Conservation (phyloP, 2,329 filamentous ascomycete species). For the Sporothrix variecibatus region DNA sequence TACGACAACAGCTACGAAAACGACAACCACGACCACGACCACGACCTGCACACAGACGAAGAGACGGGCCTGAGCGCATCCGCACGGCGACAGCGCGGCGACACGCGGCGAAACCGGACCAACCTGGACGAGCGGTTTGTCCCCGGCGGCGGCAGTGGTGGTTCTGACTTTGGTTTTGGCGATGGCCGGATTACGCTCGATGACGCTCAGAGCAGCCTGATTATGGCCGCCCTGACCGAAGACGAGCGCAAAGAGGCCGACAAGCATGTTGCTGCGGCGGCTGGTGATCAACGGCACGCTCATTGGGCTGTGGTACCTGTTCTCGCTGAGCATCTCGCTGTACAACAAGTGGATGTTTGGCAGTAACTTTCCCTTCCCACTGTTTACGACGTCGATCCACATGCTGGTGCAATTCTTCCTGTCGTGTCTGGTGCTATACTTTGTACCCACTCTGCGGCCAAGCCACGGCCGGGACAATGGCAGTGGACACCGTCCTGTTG, state of each 20-base stretch:
- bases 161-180: slow-evolving; percentile 14
- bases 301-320: slow-evolving; percentile 84
- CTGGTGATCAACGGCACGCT: slow-evolving; percentile 75
- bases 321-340: slow-evolving; percentile 89
- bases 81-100: slow-evolving; percentile 68
- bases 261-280: slow-evolving; percentile 70
- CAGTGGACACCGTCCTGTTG: neutral
- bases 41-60: slow-evolving; percentile 80
- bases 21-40: slow-evolving; percentile 42
- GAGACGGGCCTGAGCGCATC: slow-evolving; percentile 81
- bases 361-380: slow-evolving; percentile 86
- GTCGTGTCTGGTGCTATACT: slow-evolving; percentile 73
- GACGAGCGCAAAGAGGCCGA: slow-evolving; percentile 77
- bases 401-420: slow-evolving; percentile 93
- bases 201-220: neutral
- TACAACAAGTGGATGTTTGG: slow-evolving; percentile 99
- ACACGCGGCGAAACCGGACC: slow-evolving; percentile 67
- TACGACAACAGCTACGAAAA: neutral
- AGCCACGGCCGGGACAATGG: slow-evolving; percentile 42
- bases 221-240: slow-evolving; percentile 52
- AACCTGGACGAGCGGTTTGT: slow-evolving; percentile 70
- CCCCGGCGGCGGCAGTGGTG: slow-evolving; percentile 42
- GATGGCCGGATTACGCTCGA: neutral
- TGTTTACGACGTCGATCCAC: slow-evolving; percentile 93
- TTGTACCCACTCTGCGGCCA: slow-evolving; percentile 76